Evolutionary conservation across 441 rosid genomes (phyloP).

Genomic region (Kokia cookei): DNA sequence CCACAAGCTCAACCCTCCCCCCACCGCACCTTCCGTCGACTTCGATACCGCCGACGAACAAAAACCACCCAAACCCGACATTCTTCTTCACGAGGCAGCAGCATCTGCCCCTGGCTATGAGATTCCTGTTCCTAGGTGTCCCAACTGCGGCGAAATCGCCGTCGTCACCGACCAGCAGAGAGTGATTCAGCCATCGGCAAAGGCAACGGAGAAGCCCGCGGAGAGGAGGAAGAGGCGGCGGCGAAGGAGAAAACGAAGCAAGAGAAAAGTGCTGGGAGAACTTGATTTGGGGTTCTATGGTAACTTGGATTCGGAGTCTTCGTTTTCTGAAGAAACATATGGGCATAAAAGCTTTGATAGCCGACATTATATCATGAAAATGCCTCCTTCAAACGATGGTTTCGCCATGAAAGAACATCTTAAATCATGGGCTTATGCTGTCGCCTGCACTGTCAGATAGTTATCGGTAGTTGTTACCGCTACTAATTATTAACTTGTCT

Average conservation of each 20-base stretch:
- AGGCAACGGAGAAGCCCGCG: neutral
- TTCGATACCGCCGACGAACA: neutral
- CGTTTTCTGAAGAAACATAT: neutral
- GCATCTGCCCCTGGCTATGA: neutral
- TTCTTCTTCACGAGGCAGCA: neutral
- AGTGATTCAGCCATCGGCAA: neutral
- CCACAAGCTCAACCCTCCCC: neutral
- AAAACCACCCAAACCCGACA: neutral
- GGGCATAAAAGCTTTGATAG: neutral
- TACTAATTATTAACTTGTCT: neutral
- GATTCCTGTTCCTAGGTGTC: slow-evolving; percentile 1
- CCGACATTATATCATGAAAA: slow-evolving; percentile 9
- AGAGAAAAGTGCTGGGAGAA: slow-evolving; percentile 28
- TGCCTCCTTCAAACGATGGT: slow-evolving; percentile 45
- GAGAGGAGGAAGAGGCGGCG: slow-evolving; percentile 15
- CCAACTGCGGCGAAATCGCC: slow-evolving; percentile 11
- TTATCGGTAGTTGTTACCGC: neutral
- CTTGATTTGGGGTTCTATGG: slow-evolving; percentile 18
- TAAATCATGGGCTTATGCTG: slow-evolving; percentile 60
- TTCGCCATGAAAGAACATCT: slow-evolving; percentile 57
- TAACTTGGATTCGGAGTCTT: slow-evolving; percentile 1
- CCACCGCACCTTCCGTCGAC: neutral
- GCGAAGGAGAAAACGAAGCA: slow-evolving; percentile 14
- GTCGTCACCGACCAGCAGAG: neutral
- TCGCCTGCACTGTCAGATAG: slow-evolving; percentile 43